These are phyloP conservation scores for Cocos nucifera DNA, from an alignment of 176 grass and related monocot species.

Conservation along the genomic window DNA sequence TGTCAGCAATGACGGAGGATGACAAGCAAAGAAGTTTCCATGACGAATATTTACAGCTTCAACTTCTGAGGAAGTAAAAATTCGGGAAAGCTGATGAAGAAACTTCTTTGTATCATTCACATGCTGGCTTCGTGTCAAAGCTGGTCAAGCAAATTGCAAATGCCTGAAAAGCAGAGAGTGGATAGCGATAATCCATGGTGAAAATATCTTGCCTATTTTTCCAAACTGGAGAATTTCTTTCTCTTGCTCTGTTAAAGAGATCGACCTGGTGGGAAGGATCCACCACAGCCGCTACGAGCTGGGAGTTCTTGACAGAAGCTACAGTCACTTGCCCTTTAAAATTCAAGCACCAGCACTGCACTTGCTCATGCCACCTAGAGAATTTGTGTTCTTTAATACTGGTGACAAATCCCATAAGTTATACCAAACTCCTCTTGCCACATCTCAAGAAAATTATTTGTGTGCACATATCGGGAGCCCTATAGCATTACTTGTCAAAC, in stretches of 20 bases:
- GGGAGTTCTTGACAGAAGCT: conserved; percentile 95
- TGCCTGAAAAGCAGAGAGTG: conserved; percentile 85
- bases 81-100: too few relatives aligned
- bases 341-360: conserved; percentile 99
- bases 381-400: conserved; percentile 90
- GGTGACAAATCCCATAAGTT: neutral
- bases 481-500: too few relatives aligned
- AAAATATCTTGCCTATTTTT: conserved; percentile 99
- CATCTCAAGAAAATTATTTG: too few relatives aligned
- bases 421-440: too few relatives aligned
- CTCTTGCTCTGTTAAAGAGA: conserved; percentile 52
- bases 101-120: conserved; percentile 32
- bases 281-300: conserved; percentile 67
- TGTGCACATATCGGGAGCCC: too few relatives aligned
- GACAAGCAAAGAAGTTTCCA: too few relatives aligned
- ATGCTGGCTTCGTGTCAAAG: conserved; percentile 92
- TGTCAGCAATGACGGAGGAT: too few relatives aligned
- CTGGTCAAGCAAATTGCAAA: conserved; percentile 93
- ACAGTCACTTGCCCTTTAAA: conserved; percentile 89
- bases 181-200: conserved; percentile 92
- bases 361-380: conserved; percentile 91
- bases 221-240: conserved; percentile 94
- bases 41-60: conserved; percentile 21
- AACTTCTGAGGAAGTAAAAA: too few relatives aligned
- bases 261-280: conserved; percentile 43